Conservation (phyloP, 139 green algal species). For the Tetradesmus lagerheimii region DNA sequence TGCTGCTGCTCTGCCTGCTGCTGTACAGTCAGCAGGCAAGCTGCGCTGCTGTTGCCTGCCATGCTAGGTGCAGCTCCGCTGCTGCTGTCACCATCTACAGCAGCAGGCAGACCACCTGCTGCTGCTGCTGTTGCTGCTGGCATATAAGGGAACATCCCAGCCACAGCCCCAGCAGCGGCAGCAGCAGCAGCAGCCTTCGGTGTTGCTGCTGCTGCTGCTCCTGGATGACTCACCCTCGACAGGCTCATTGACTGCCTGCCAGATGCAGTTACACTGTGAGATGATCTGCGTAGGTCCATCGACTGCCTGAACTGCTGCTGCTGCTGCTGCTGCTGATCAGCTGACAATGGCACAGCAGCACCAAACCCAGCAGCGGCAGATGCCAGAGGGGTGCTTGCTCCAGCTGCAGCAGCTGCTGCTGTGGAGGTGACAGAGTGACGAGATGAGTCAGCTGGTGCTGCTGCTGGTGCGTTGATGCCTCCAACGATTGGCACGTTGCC, state of each 20-base stretch:
- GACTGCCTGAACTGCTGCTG: not conserved
- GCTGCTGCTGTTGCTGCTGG: not conserved
- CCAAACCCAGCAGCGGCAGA: not conserved
- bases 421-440: not conserved
- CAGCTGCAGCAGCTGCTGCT: conserved; percentile 13
- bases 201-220: not conserved
- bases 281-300: not conserved
- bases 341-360: not conserved
- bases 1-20: conserved; percentile 12
- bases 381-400: not conserved
- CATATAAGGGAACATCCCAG: not conserved
- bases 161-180: not conserved
- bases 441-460: not conserved
- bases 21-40: conserved; percentile 1
- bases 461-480: conserved; percentile 9
- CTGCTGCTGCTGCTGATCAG: not conserved
- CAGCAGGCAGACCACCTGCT: not conserved
- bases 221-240: not conserved
- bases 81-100: not conserved
- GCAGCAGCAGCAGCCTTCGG: not conserved
- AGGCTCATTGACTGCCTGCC: not conserved
- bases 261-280: not conserved
- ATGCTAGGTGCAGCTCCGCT: too few species aligned
- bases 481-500: conserved; percentile 15
- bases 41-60: not conserved